A percentile compares a stretch with the other conserved stretches of the same genome.
phyloP scores from a whole-genome alignment of 192 early-diverging fungal genomes.

The Chytriomyces confervae region DNA sequence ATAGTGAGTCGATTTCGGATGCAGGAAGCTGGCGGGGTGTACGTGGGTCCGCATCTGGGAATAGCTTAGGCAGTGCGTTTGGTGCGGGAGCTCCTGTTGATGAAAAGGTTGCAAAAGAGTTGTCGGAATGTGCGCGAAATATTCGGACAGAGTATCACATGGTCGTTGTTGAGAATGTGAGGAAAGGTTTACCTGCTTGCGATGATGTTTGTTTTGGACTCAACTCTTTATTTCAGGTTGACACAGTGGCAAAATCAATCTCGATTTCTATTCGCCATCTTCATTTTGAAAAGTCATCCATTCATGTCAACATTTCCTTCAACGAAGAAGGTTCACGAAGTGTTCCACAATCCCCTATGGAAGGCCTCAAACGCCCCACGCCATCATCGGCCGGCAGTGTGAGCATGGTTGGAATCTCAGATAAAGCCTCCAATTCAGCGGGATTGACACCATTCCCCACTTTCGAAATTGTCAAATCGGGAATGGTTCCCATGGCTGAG shows the following conservation, averaged over 20 bases:
- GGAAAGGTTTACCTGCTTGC: no score
- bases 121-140: neutral
- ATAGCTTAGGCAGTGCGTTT: neutral
- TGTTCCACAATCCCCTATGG: neutral
- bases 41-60: neutral
- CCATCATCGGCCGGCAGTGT: neutral
- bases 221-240: neutral
- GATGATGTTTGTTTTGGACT: no score
- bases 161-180: constrained; percentile 24
- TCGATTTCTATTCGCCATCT: constrained; percentile 17
- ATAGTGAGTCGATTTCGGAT: neutral
- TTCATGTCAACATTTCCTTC: constrained; percentile 29
- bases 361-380: neutral
- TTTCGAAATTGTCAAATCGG: constrained; percentile 25
- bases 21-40: neutral
- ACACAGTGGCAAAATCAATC: constrained; percentile 4
- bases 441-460: constrained; percentile 7
- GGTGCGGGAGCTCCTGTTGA: neutral
- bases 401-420: neutral
- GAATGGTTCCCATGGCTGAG: constrained; percentile 26
- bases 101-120: neutral
- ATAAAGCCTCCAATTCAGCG: neutral
- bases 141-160: neutral
- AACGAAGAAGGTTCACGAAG: constrained; percentile 5
- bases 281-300: neutral